Percentiles rank a stretch among this genome's conserved stretches.
These are phyloP conservation scores for Mortierella sp. DNA, from an alignment of 371 early-diverging fungal genomes.

Conservation along the genomic window DNA sequence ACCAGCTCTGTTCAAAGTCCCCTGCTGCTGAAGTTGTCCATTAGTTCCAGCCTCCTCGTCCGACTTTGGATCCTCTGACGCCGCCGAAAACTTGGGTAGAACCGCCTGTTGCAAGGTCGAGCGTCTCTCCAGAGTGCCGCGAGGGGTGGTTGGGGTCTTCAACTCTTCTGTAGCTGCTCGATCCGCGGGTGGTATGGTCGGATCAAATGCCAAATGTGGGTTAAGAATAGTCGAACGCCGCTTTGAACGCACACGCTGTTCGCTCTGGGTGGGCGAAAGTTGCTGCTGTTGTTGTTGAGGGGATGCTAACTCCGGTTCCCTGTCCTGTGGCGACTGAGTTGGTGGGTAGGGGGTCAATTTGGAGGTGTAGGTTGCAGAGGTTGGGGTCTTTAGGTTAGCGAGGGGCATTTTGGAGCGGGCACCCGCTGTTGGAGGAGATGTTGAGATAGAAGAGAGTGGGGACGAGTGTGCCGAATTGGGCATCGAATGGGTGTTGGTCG, in stretches of 20 bases:
- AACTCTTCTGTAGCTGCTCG: not conserved
- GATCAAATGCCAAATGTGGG: slow-evolving; percentile 43
- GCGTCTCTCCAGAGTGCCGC: slow-evolving; percentile 31
- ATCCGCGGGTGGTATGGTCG: slow-evolving; percentile 32
- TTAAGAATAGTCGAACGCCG: slow-evolving; percentile 21
- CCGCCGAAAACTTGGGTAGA: not conserved
- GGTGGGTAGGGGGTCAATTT: slow-evolving; percentile 5
- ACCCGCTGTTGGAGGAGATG: slow-evolving; percentile 12
- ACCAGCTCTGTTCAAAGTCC: not conserved
- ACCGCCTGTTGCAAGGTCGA: slow-evolving; percentile 1
- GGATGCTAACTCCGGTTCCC: not conserved
- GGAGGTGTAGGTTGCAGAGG: not conserved
- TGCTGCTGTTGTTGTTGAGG: slow-evolving; percentile 17
- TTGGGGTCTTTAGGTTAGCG: not conserved
- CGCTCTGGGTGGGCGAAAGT: slow-evolving; percentile 10
- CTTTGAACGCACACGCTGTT: slow-evolving; percentile 18
- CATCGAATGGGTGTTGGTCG: slow-evolving; percentile 29
- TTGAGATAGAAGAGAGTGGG: slow-evolving; percentile 26
- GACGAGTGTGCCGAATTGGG: slow-evolving; percentile 32
- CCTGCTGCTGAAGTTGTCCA: not conserved
- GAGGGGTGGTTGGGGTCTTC: not conserved
- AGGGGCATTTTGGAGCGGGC: not conserved
- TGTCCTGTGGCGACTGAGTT: not conserved
- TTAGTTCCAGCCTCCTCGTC: slow-evolving; percentile 12
- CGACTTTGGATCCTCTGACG: not conserved